Percentiles rank a stretch among this genome's conserved stretches.
Evolutionary conservation across 192 early-diverging fungal species (phyloP).

Genomic region (Gaertneriomyces sp.): DNA sequence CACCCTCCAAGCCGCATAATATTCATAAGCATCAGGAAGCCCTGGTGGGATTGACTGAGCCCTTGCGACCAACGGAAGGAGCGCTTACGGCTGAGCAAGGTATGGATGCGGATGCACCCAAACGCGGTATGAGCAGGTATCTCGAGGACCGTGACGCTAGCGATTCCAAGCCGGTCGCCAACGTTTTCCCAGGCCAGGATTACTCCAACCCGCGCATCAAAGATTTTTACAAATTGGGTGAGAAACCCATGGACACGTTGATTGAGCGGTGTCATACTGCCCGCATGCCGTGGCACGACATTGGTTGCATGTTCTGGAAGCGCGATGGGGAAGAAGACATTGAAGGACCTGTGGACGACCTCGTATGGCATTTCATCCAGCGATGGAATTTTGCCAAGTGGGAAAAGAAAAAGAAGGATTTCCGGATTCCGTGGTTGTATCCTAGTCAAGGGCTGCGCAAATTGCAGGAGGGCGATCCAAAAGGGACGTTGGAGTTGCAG

Average conservation of each 20-base stretch:
- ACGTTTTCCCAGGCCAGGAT: constrained; percentile 56
- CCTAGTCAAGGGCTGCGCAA: constrained; percentile 15
- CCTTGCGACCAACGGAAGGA: neutral
- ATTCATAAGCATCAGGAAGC: too few relatives aligned
- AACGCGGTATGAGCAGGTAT: neutral
- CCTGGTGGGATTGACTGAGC: too few relatives aligned
- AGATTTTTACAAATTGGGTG: constrained; percentile 64
- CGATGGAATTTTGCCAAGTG: constrained; percentile 85
- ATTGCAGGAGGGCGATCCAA: neutral
- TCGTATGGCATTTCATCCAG: constrained; percentile 79
- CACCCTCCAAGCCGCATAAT: too few relatives aligned
- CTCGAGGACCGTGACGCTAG: neutral
- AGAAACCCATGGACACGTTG: constrained; percentile 41
- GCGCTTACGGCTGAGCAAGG: neutral
- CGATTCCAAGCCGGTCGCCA: constrained; percentile 21
- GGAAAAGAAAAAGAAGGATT: constrained; percentile 30
- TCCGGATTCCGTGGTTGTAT: constrained; percentile 27
- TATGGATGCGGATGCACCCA: constrained; percentile 6
- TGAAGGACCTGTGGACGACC: constrained; percentile 73
- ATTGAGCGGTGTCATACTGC: constrained; percentile 45
- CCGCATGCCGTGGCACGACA: constrained; percentile 88
- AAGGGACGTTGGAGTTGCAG: constrained; percentile 14
- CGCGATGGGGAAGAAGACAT: constrained; percentile 37
- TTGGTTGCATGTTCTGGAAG: constrained; percentile 67
- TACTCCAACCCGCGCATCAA: constrained; percentile 82